These are phyloP conservation scores for Phycomyces blakesleeanus DNA, from an alignment of 192 early-diverging fungal species.

Conservation along the genomic window DNA sequence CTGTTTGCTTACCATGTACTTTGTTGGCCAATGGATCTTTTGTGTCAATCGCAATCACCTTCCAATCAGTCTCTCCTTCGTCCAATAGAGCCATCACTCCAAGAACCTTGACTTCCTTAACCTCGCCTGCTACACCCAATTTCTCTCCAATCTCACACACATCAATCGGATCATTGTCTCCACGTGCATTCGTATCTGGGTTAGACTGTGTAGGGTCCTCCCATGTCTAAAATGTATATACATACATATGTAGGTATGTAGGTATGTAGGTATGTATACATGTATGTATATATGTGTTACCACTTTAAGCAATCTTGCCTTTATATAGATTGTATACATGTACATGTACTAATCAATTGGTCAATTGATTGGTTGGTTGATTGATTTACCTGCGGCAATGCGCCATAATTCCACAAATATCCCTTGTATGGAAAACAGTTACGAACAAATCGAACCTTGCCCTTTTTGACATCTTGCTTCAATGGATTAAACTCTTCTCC, in stretches of 20 bases:
- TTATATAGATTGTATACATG: too few species aligned
- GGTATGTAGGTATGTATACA: not conserved
- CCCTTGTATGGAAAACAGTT: conserved; percentile 99
- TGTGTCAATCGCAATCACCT: conserved; percentile 94
- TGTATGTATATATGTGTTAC: too few species aligned
- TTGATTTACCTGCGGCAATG: conserved; percentile 88
- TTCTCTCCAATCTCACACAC: conserved; percentile 97
- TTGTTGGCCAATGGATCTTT: conserved; percentile 95
- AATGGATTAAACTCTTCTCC: conserved; percentile 97
- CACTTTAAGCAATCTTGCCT: too few species aligned
- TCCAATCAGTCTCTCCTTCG: conserved; percentile 99
- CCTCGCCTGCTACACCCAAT: conserved; percentile 84
- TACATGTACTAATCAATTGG: too few species aligned
- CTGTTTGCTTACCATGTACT: conserved; percentile 66
- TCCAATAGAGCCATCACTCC: conserved; percentile 98
- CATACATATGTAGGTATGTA: not conserved
- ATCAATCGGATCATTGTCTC: conserved; percentile 98
- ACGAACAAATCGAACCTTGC: conserved; percentile 95
- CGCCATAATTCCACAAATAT: conserved; percentile 99
- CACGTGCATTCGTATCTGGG: conserved; percentile 89
- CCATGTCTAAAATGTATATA: conserved; percentile 69
- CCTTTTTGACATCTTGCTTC: conserved; percentile 98
- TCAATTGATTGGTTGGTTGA: too few species aligned
- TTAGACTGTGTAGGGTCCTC: conserved; percentile 89
- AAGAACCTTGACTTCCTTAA: conserved; percentile 98